Percentiles rank a stretch among this genome's conserved stretches.
Conservation (phyloP, 768 basidiomycete genomes). For the Agrocybe praecox region DNA sequence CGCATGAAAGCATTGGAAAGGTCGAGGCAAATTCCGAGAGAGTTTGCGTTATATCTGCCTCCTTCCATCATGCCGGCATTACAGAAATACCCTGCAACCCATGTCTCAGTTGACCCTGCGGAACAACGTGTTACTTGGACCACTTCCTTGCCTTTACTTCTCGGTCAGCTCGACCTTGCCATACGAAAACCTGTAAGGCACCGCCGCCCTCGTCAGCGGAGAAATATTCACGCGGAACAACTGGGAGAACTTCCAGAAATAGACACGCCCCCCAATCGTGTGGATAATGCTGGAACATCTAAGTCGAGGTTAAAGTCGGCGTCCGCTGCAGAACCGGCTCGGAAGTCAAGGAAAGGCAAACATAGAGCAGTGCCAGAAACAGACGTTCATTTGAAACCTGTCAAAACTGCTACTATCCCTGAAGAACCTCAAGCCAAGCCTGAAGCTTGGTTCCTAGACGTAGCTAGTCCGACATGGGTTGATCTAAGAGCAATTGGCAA, state of each 20-base stretch:
- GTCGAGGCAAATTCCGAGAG: constrained; percentile 58
- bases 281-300: constrained; percentile 1
- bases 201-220: constrained; percentile 18
- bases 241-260: neutral
- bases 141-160: constrained; percentile 46
- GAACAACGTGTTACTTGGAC: constrained; percentile 40
- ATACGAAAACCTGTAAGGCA: constrained; percentile 37
- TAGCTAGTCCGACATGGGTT: constrained; percentile 84
- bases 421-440: constrained; percentile 29
- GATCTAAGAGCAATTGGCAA: constrained; percentile 87
- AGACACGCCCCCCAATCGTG: neutral
- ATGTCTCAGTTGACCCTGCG: constrained; percentile 3
- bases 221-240: neutral
- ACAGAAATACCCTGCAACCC: constrained; percentile 1
- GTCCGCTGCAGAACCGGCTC: constrained; percentile 12
- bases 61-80: constrained; percentile 25
- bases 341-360: constrained; percentile 50
- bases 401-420: constrained; percentile 10
- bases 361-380: constrained; percentile 22
- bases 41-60: constrained; percentile 69
- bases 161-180: constrained; percentile 51
- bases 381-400: constrained; percentile 1
- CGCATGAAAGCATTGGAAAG: constrained; percentile 65
- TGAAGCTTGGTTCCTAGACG: constrained; percentile 89
- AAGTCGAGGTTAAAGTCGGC: constrained; percentile 3